Evolutionary conservation across 2,329 filamentous ascomycete species (phyloP), one percentile per base, ranked within the genome.

Genomic region (Stromatinia cepivora): DNA sequence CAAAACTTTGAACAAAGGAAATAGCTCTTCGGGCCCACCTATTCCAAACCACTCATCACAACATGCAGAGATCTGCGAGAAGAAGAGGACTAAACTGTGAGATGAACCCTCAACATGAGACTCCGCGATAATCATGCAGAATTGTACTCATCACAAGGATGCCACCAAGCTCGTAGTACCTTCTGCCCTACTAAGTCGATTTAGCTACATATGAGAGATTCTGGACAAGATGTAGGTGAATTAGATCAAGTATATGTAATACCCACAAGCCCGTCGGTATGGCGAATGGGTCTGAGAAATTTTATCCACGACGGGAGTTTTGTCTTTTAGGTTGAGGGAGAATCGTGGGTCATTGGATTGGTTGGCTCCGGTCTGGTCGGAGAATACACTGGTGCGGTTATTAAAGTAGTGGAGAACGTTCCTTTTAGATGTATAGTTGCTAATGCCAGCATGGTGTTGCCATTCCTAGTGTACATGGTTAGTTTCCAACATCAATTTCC

Each of bases 371-470:
- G 2, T 34, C 31, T 3, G 9, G 28, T 58, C 34, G 15, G 52
- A n/a, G 15, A 67, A 67, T 11, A 17, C 53, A 50, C 28, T 36
- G 20, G 42, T 52, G 53, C 20, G 39, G 6, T 67, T 67, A 28
- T 67, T 67, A 54, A 59, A 42, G 13, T 67, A 67, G 13, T 36
- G 25, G 20, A 58, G 53, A 20, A 31, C 22, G 13, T 22, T 39
- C 11, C 53, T 50, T 31, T 3, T 57, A 11, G 20, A 25, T 36
- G 53, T 57, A 7, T 58, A 20, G 22, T 67, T 59, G 25, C 42
- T 31, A n/a, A 54, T 42, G 28, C 42, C n/a, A 10, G 42, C 53
- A 9, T 67, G 25, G 13, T 67, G 42, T 67, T 67, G 64, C 64
- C 64, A 67, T 67, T 50, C 42, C 53, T 67, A 7, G 9, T 6